Conservation (phyloP, 768 basidiomycete genomes). For the Tricholoma sp. region DNA sequence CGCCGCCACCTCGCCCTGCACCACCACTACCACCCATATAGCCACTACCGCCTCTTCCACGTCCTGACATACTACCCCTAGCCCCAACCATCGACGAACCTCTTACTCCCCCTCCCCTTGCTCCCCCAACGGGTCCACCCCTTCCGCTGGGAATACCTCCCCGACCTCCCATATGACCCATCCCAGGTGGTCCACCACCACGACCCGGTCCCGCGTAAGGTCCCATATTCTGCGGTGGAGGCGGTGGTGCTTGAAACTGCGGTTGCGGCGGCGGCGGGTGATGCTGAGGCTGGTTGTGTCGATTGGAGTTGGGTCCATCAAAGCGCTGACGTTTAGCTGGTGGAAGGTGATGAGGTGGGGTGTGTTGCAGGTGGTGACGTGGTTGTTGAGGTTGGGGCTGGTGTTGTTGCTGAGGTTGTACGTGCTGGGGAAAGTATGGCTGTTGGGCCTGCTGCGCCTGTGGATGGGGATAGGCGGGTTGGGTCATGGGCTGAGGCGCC, state of each 20-base stretch:
- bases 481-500: conserved; percentile 48
- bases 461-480: conserved; percentile 44
- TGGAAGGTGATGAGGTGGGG: conserved; percentile 76
- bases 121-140: conserved; percentile 38
- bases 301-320: conserved; percentile 63
- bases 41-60: conserved; percentile 34
- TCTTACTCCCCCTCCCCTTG: conserved; percentile 42
- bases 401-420: conserved; percentile 36
- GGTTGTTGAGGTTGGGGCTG: conserved; percentile 42
- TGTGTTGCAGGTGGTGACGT: conserved; percentile 52
- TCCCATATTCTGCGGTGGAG: conserved; percentile 39
- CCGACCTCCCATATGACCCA: conserved; percentile 28
- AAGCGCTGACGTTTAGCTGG: conserved; percentile 90
- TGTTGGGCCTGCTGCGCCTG: conserved; percentile 38
- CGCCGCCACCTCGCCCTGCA: conserved; percentile 37
- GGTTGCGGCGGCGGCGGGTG: conserved; percentile 55
- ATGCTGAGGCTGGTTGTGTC: conserved; percentile 45
- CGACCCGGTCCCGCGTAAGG: conserved; percentile 32
- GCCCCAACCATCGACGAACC: conserved; percentile 31
- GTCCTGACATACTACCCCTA: conserved; percentile 45
- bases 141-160: conserved; percentile 23
- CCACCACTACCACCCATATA: conserved; percentile 29
- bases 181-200: conserved; percentile 33
- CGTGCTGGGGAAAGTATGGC: conserved; percentile 40
- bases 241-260: conserved; percentile 59